phyloP scores from a whole-genome alignment of 129 eudicot genomes.

The Centaurea solstitialis region DNA sequence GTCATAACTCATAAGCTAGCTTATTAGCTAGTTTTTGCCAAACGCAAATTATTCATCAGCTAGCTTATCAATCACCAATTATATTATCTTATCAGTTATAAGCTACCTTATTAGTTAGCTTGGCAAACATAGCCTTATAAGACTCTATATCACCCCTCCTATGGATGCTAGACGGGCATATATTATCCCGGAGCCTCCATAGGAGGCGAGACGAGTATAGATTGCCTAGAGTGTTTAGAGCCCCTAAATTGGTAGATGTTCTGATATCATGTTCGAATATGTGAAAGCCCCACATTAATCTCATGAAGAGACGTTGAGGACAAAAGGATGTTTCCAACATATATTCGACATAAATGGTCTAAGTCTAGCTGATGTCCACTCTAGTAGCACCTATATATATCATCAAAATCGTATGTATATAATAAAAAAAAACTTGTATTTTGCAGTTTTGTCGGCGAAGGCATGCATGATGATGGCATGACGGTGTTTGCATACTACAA shows the following conservation, averaged over 20 bases:
- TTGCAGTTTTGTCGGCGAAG: constrained; percentile 62
- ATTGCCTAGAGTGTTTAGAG: not conserved
- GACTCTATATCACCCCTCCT: too few species aligned
- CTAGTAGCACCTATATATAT: not conserved
- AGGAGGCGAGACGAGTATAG: not conserved
- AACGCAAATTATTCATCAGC: too few species aligned
- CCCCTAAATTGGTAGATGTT: not conserved
- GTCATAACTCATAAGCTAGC: too few species aligned
- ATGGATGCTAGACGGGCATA: not conserved
- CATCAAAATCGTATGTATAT: not conserved
- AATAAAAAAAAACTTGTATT: not conserved
- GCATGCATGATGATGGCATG: constrained; percentile 54
- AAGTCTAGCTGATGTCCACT: not conserved
- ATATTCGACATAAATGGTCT: not conserved
- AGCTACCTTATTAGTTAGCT: too few species aligned
- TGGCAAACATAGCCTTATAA: too few species aligned
- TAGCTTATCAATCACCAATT: too few species aligned
- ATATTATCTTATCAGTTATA: too few species aligned
- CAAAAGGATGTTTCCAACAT: too few species aligned
- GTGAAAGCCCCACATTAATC: too few species aligned
- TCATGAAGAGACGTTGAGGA: too few species aligned
- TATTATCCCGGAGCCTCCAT: too few species aligned
- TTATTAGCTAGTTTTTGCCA: too few species aligned
- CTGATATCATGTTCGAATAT: not conserved
- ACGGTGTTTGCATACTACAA: constrained; percentile 65